A percentile compares a stretch with the other conserved stretches of the same genome.
Conservation (phyloP, 176 grass and related monocot species). For the Puccinellia tenuiflora region DNA sequence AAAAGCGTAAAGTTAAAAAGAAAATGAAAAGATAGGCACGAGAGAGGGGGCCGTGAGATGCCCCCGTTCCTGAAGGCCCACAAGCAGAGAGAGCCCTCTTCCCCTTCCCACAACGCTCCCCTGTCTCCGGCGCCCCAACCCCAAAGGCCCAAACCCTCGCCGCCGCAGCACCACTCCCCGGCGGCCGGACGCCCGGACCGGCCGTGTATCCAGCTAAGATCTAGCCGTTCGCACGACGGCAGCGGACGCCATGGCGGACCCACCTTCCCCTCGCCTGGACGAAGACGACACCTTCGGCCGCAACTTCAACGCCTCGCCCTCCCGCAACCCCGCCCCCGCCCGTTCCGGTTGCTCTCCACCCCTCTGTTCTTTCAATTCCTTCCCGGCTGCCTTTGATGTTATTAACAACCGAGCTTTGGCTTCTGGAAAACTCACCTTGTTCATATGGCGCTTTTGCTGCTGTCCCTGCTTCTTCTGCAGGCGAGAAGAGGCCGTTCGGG, state of each 20-base stretch:
- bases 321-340: conserved; percentile 1
- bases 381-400: not conserved
- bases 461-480: conserved; percentile 28
- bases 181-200: not conserved
- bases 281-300: conserved; percentile 25
- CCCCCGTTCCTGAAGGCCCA: not conserved
- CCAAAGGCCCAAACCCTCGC: not conserved
- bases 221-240: not conserved
- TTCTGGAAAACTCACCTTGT: not conserved
- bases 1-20: no score
- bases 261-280: conserved; percentile 12
- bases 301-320: conserved; percentile 25
- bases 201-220: not conserved
- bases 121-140: not conserved
- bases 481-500: conserved; percentile 63
- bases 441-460: not conserved
- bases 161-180: not conserved
- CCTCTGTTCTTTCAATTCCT: not conserved
- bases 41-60: not conserved
- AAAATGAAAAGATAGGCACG: no score
- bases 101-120: not conserved
- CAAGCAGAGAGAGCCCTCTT: not conserved
- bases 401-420: not conserved
- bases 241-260: not conserved
- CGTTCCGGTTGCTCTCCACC: not conserved